Evolutionary conservation across 306 rosid species (phyloP).

Genomic region (Aeschynomene evenia): DNA sequence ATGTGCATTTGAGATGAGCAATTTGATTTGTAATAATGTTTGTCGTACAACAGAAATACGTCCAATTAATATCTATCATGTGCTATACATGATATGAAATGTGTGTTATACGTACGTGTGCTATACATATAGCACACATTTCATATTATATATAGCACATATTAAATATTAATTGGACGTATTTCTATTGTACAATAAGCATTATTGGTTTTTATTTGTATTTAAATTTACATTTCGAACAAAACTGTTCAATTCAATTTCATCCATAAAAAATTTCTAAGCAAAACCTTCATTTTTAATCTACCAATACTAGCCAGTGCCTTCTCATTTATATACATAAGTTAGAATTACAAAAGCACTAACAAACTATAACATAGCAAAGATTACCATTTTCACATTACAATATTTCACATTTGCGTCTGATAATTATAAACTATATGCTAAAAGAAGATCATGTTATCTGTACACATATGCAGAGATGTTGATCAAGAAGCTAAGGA

Average conservation of each 20-base stretch:
- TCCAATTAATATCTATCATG: too few species aligned
- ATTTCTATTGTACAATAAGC: too few species aligned
- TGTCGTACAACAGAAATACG: too few species aligned
- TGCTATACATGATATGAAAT: too few species aligned
- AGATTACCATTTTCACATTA: background rate
- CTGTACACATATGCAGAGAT: conserved; percentile 40
- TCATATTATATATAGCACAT: too few species aligned
- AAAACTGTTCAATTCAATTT: conserved; percentile 23
- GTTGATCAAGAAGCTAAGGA: conserved; percentile 17
- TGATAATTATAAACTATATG: conserved; percentile 24
- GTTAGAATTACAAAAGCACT: conserved; percentile 30
- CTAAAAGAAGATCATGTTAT: conserved; percentile 22
- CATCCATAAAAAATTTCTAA: background rate
- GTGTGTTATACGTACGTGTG: too few species aligned
- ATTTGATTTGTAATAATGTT: too few species aligned
- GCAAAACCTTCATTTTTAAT: conserved; percentile 1
- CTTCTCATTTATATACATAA: conserved; percentile 39
- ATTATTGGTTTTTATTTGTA: too few species aligned
- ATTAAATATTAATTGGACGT: too few species aligned
- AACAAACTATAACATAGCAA: conserved; percentile 27
- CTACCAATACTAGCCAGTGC: conserved; percentile 30
- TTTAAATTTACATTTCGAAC: too few species aligned
- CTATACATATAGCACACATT: too few species aligned
- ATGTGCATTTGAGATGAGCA: background rate
- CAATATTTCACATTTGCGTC: conserved; percentile 33